These are phyloP conservation scores for Mycena albidolilacea DNA, from an alignment of 768 basidiomycete species.

Conservation along the genomic window DNA sequence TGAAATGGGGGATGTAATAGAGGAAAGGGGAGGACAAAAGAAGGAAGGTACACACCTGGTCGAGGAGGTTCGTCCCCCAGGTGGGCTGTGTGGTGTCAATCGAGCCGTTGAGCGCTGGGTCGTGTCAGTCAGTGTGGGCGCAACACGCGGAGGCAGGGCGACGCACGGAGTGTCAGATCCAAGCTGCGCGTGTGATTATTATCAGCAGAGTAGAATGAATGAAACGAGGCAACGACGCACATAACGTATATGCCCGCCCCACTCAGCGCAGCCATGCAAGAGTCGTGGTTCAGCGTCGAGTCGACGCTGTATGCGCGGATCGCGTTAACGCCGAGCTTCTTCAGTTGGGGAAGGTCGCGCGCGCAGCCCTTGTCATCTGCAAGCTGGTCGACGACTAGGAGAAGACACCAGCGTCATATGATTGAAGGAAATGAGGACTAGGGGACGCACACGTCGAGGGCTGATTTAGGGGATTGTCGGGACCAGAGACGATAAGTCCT, in stretches of 20 bases:
- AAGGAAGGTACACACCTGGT: conserved; percentile 45
- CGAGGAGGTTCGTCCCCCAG: conserved; percentile 75
- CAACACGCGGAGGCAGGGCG: background rate
- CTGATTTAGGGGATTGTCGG: conserved; percentile 26
- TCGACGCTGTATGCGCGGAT: conserved; percentile 92
- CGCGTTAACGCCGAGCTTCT: conserved; percentile 83
- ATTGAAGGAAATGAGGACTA: conserved; percentile 40
- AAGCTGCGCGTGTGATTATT: conserved; percentile 65
- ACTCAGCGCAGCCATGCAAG: conserved; percentile 86
- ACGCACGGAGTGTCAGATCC: conserved; percentile 78
- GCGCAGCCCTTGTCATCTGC: conserved; percentile 75
- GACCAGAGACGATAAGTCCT: conserved; percentile 17
- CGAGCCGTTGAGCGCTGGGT: conserved; percentile 69
- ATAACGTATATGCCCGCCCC: conserved; percentile 90
- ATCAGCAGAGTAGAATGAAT: background rate
- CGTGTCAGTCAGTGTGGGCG: too few species aligned
- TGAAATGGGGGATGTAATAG: too few species aligned
- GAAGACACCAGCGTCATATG: conserved; percentile 55
- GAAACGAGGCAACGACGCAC: conserved; percentile 59
- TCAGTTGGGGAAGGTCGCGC: conserved; percentile 85
- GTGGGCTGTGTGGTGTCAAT: conserved; percentile 69
- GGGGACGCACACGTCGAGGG: conserved; percentile 51
- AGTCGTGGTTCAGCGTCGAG: conserved; percentile 86
- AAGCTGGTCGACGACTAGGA: conserved; percentile 84
- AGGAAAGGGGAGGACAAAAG: background rate